phyloP scores from a whole-genome alignment of 441 rosid species.

The Erodium texanum region DNA sequence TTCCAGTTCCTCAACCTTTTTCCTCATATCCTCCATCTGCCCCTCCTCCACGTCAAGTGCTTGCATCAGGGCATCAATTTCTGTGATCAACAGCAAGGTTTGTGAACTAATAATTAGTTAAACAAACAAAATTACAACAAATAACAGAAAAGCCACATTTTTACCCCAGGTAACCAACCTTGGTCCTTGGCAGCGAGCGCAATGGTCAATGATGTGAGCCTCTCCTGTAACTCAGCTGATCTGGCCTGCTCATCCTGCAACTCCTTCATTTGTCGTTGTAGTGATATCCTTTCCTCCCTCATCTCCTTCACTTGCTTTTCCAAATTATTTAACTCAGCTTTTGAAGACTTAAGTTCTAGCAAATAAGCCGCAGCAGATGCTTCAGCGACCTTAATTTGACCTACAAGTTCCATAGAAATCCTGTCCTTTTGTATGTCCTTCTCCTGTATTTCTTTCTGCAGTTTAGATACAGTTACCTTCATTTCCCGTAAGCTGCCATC shows the following conservation, averaged over 20 bases:
- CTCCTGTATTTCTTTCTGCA: slow-evolving; percentile 91
- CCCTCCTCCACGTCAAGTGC: slow-evolving; percentile 98
- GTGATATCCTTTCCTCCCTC: slow-evolving; percentile 42
- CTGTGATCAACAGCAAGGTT: slow-evolving; percentile 34
- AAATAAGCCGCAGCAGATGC: slow-evolving; percentile 52
- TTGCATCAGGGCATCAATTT: slow-evolving; percentile 94
- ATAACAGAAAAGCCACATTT: slow-evolving; percentile 7
- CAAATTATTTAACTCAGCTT: slow-evolving; percentile 43
- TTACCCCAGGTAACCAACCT: slow-evolving; percentile 41
- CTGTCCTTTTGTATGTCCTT: slow-evolving; percentile 80
- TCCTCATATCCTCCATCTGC: slow-evolving; percentile 79
- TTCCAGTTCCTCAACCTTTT: slow-evolving; percentile 57
- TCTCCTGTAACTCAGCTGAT: slow-evolving; percentile 46
- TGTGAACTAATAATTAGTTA: slow-evolving; percentile 11
- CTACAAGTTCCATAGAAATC: slow-evolving; percentile 76
- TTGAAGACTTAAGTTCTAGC: slow-evolving; percentile 63
- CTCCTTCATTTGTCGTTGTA: slow-evolving; percentile 52
- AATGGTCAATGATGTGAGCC: slow-evolving; percentile 44
- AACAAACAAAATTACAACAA: not conserved
- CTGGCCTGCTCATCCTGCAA: slow-evolving; percentile 55
- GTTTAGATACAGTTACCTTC: slow-evolving; percentile 57
- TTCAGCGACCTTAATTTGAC: slow-evolving; percentile 95
- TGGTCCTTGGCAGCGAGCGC: slow-evolving; percentile 74
- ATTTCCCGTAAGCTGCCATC: slow-evolving; percentile 62
- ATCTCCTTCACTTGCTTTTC: slow-evolving; percentile 43